phyloP scores from a whole-genome alignment of 1,284 basidiomycete species.

The Rhodotorula sp. region DNA sequence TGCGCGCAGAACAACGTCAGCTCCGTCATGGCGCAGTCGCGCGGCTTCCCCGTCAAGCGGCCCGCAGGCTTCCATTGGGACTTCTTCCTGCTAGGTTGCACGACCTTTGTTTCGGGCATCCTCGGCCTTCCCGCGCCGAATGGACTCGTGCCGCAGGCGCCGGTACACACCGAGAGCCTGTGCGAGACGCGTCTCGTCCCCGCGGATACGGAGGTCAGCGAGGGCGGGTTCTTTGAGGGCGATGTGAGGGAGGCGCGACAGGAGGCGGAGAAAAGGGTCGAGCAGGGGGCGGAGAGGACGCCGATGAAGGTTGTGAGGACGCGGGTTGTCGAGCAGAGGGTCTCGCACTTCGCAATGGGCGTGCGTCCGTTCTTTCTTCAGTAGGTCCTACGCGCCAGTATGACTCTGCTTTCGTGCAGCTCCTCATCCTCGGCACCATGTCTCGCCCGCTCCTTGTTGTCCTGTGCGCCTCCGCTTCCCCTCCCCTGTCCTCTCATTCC shows the following conservation, averaged over 20 bases:
- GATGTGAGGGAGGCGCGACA: slow-evolving; percentile 32
- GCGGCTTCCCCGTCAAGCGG: slow-evolving; percentile 84
- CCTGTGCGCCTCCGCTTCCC: slow-evolving; percentile 61
- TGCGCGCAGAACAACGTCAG: slow-evolving; percentile 58
- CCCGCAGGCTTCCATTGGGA: slow-evolving; percentile 88
- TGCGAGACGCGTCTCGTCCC: slow-evolving; percentile 64
- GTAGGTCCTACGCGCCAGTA: no score
- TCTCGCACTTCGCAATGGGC: slow-evolving; percentile 84
- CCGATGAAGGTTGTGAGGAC: slow-evolving; percentile 65
- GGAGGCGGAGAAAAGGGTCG: slow-evolving; percentile 12
- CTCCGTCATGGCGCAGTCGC: slow-evolving; percentile 82
- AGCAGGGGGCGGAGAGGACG: slow-evolving; percentile 39
- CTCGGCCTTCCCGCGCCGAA: slow-evolving; percentile 92
- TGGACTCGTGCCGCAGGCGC: slow-evolving; percentile 93
- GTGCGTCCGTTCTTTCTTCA: slow-evolving; percentile 60
- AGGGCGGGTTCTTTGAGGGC: slow-evolving; percentile 31
- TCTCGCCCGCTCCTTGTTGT: slow-evolving; percentile 79
- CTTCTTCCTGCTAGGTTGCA: slow-evolving; percentile 77
- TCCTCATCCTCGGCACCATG: slow-evolving; percentile 62
- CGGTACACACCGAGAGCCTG: slow-evolving; percentile 86
- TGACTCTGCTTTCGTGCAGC: not conserved
- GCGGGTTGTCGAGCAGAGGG: slow-evolving; percentile 81
- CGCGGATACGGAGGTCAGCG: slow-evolving; percentile 38
- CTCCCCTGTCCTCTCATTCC: slow-evolving; percentile 51
- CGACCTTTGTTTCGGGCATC: slow-evolving; percentile 87